Evolutionary conservation across 495 filamentous ascomycete species (phyloP), one percentile per base, ranked within the genome.

Genomic region (Tuber calosporum): DNA sequence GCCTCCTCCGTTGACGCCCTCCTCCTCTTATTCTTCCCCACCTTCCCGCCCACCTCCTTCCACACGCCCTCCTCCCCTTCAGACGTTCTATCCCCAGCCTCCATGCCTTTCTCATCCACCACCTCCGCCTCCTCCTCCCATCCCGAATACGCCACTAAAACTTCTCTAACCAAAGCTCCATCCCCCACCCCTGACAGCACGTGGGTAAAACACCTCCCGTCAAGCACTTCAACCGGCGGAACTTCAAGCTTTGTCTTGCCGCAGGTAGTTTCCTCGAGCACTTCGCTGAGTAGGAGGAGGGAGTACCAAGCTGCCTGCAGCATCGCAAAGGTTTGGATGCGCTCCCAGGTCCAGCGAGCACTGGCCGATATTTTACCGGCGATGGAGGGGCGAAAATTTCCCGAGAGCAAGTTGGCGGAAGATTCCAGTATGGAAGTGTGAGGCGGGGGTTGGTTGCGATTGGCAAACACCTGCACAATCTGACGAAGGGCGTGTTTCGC

Each of bases 221-320:
- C 72, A 17, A 79, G 43, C 58, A 68, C 68, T 5, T 62, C 76
- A 1, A 72, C 66, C 8, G 69, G 76, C 0, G 68, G 66, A 3
- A 22, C 20, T 7, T 17, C 30, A 6, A 77, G 19, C 11, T 37
- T 8, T 22, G 9, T 26, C 13, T 13, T 36, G 22, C 62, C 7
- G 30, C n/a, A 17, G 1, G 40, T 53, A 20, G 42, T 74, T 13
- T 71, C 40, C 19, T 20, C 37, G 8, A 77, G 4, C 0, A 70
- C 78, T 39, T 80, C 78, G 37, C 79, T 72, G 13, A 80, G 41
- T 7, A 80, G 1, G 0, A 80, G 74, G 4, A 80, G 68, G 3
- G 79, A 80, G 66, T 80, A 80, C 79, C 79, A 80, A 5, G 69
- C 78, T 0, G 79, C 79, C 72, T 80, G 78, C 6, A 73, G 43